phyloP scores from a whole-genome alignment of 768 basidiomycete genomes.

The Terana coerulea region DNA sequence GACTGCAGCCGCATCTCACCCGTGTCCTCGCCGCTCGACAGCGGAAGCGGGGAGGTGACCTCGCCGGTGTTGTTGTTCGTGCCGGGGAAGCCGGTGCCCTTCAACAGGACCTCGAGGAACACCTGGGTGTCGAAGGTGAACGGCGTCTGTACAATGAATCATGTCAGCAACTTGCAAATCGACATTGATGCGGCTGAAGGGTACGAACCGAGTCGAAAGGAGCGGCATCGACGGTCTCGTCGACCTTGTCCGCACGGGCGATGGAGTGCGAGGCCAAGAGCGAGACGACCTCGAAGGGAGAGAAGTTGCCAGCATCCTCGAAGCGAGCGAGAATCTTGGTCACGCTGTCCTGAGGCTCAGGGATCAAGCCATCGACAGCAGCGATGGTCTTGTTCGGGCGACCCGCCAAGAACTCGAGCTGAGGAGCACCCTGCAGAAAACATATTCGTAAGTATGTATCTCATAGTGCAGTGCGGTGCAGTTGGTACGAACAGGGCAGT shows the following conservation, averaged over 20 bases:
- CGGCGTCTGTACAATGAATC: slow-evolving; percentile 6
- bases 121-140: slow-evolving; percentile 18
- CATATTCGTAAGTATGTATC: too few relatives aligned
- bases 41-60: slow-evolving; percentile 32
- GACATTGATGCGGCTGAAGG: background rate
- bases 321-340: slow-evolving; percentile 23
- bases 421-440: slow-evolving; percentile 28
- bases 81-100: slow-evolving; percentile 26
- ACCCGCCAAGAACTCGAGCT: slow-evolving; percentile 18
- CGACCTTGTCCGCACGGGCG: slow-evolving; percentile 25
- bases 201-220: slow-evolving; percentile 24
- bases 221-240: slow-evolving; percentile 22
- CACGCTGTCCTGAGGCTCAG: slow-evolving; percentile 22
- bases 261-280: slow-evolving; percentile 22
- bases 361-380: slow-evolving; percentile 19
- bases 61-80: slow-evolving; percentile 36
- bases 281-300: slow-evolving; percentile 20
- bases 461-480: background rate
- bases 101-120: slow-evolving; percentile 25
- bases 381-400: slow-evolving; percentile 9
- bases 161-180: background rate
- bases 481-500: slow-evolving; percentile 4
- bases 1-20: slow-evolving; percentile 45
- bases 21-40: slow-evolving; percentile 1
- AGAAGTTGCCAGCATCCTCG: slow-evolving; percentile 21